Base-by-base conservation (phyloP, 768 basidiomycete genomes). In the Steccherinum ochraceum region DNA sequence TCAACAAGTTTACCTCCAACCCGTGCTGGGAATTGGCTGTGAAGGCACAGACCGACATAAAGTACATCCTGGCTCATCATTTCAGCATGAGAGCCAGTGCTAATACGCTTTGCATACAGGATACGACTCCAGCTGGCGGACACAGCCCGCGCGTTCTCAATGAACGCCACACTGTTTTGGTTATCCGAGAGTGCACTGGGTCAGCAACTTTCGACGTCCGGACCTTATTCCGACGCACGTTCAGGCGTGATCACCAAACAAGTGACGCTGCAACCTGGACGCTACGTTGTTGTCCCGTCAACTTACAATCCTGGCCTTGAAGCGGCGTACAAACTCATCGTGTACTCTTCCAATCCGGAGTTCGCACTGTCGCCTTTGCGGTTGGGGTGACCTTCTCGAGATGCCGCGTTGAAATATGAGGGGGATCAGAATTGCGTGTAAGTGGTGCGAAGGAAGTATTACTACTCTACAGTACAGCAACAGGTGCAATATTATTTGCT, bases 271-370 rank as follows among this genome's bases (percentile, higher is more conserved):
- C 70, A 71, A 3, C 61, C 75, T 0, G 90, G 89, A 18, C 79
- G 74, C 53, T 94, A 93, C 65, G 75, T 82, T 56, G 64, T 85
- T 18, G 72, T 93, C 1, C 85, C 87, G 1, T 89, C 85, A 7
- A 87, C 86, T 1, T 89, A 83, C 64, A 70, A 75, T n/a, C 72
- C 80, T 1, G 83, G 80, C 2, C 66, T 80, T 1, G 71, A 75
- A 27, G 72, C 70, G 1, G 71, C 65, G 19, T 93, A 89, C 59
- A 74, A 73, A 58, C 50, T 92, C 52, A 64, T 84, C 16, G 67
- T 86, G 4, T 86, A 86, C 61, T 78, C 77, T 35, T 35, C 30
- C 7, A 16, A 35, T 16, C 16, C 30, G 7, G 30, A 16, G 30
- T 7, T 35, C 7, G 30, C 30, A 16, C 7, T 35, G 30, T 7